A percentile compares a stretch with the other conserved stretches of the same genome.
phyloP scores from a whole-genome alignment of 2,329 filamentous ascomycete species.

The Penicillium sp. region DNA sequence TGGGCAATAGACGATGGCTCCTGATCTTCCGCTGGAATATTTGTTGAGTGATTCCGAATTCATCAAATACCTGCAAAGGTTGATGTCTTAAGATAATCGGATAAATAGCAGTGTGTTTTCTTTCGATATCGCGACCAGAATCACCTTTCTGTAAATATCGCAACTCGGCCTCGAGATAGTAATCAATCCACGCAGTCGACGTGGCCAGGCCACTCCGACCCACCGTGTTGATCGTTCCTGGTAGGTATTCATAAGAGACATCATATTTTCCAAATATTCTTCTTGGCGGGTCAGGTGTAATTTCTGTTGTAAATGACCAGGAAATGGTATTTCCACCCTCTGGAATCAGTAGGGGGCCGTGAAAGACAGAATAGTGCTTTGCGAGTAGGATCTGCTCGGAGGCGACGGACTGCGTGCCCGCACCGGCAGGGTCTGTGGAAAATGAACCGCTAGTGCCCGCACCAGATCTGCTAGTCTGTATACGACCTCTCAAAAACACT shows the following conservation, averaged over 20 bases:
- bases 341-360: background rate
- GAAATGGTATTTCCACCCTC: background rate
- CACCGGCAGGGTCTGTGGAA: background rate
- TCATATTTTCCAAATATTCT: background rate
- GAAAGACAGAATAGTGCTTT: background rate
- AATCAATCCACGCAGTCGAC: constrained; percentile 2
- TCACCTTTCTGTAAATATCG: background rate
- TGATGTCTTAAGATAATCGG: background rate
- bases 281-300: background rate
- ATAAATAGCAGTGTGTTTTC: background rate
- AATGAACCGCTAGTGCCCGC: background rate
- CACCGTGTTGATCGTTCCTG: background rate
- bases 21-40: background rate
- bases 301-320: constrained; percentile 4
- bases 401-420: background rate
- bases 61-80: background rate
- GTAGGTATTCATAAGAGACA: background rate
- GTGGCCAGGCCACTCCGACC: background rate
- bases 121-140: background rate
- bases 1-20: background rate
- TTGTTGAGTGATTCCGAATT: background rate
- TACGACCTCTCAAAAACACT: constrained; percentile 2
- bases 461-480: background rate
- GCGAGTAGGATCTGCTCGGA: constrained; percentile 1
- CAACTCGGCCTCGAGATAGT: constrained; percentile 3